Evolutionary conservation across 257 asterid genomes (phyloP), one percentile per base, ranked within the genome.

Genomic region (Primulina huaijiensis): DNA sequence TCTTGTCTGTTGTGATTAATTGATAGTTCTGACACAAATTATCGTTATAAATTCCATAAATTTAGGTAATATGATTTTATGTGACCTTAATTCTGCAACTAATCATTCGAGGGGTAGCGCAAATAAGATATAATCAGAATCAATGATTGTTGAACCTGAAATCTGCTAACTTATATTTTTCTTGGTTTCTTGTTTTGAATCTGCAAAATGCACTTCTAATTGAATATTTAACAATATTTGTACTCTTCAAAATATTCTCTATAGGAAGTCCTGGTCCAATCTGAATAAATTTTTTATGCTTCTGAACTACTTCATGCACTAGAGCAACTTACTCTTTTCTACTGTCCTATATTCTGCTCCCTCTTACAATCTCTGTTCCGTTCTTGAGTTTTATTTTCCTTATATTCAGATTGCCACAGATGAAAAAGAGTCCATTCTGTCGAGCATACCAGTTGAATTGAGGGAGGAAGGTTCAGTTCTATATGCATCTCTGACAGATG

Each of bases 401-500:
- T 70, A 33, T 50, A 55, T 81, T 76, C 86, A 93, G 97, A 86
- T 87, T 75, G 96, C 96, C 43, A 64, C 74, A 58, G 95, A 93
- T 72, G 96, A 84, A 79, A 87, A 93, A 77, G 90, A 85, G 59
- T 76, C 92, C 73, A 90, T 93, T 65, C 80, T 93, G 84, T 79
- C 91, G 60, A 83, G 90, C 86, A 78, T 90, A 43, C 97, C 97
- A 50, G 79, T 81, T 73, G 95, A 89, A 64, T 52, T 76, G 64
- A 82, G 90, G 77, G 97, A 90, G 57, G 78, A 76, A 68, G 99
- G 96, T 75, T 87, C 90, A n/a, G 79, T 77, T 65, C 81, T 93
- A 64, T 83, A 90, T 86, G 82, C 91, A 75, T 81, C 95, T 74
- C 89, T 93, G n/a, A 80, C 83, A 60, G 96, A 93, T 7, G 96